These are phyloP conservation scores for Chytridium lagenaria DNA, from an alignment of 371 early-diverging fungal genomes.

Conservation along the genomic window DNA sequence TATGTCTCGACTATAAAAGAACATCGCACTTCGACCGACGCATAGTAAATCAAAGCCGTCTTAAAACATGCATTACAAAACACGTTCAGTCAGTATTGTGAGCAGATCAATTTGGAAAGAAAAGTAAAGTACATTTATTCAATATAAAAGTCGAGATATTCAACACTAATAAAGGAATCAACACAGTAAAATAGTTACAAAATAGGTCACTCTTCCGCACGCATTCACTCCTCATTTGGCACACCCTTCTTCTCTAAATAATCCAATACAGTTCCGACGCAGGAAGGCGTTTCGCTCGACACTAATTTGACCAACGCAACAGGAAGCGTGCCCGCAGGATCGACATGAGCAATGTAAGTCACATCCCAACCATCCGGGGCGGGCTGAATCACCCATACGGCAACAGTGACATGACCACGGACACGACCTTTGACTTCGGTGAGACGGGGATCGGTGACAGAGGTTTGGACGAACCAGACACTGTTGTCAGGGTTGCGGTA, in stretches of 20 bases:
- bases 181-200: too few species aligned
- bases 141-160: too few species aligned
- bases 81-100: too few species aligned
- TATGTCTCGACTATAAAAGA: too few species aligned
- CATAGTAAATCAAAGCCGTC: too few species aligned
- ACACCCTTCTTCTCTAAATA: slow-evolving; percentile 12
- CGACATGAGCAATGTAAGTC: slow-evolving; percentile 33
- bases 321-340: slow-evolving; percentile 32
- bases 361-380: slow-evolving; percentile 5
- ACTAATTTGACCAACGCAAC: slow-evolving; percentile 23
- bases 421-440: slow-evolving; percentile 30
- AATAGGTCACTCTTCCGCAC: not conserved
- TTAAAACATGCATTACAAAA: too few species aligned
- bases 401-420: slow-evolving; percentile 22
- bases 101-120: too few species aligned
- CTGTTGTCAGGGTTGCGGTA: slow-evolving; percentile 18
- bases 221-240: not conserved
- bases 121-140: too few species aligned
- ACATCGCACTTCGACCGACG: too few species aligned
- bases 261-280: slow-evolving; percentile 25
- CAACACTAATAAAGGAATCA: too few species aligned
- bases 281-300: slow-evolving; percentile 33
- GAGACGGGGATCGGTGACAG: slow-evolving; percentile 23
- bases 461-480: slow-evolving; percentile 26
- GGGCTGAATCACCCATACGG: slow-evolving; percentile 34